Conservation (phyloP, 768 basidiomycete species). For the Leccinum olivaceopallidum region DNA sequence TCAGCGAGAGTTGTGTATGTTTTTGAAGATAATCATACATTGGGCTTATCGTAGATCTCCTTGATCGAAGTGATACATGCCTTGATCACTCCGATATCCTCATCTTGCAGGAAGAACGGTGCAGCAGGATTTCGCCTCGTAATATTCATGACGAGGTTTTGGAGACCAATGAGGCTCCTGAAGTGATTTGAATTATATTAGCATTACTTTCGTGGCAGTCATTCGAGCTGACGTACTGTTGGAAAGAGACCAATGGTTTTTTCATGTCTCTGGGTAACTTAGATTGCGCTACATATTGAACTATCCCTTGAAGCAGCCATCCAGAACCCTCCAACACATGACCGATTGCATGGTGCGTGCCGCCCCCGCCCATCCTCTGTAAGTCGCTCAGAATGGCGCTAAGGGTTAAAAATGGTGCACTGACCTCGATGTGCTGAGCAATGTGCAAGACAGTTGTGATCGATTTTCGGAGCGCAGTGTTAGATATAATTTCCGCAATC, state of each 20-base stretch:
- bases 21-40: background rate
- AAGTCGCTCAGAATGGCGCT: background rate
- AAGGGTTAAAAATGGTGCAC: background rate
- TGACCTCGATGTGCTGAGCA: constrained; percentile 13
- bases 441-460: constrained; percentile 11
- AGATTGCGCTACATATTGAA: background rate
- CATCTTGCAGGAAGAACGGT: constrained; percentile 13
- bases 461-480: constrained; percentile 7
- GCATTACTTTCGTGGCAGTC: too few relatives aligned
- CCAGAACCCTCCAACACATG: constrained; percentile 17
- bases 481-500: constrained; percentile 4
- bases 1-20: background rate
- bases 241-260: constrained; percentile 4
- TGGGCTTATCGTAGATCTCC: background rate
- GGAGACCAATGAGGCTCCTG: constrained; percentile 14
- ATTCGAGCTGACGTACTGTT: background rate
- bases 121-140: background rate
- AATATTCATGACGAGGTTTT: constrained; percentile 9
- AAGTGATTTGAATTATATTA: background rate
- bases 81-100: constrained; percentile 10
- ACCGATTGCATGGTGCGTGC: constrained; percentile 15
- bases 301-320: constrained; percentile 16
- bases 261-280: constrained; percentile 6
- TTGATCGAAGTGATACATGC: constrained; percentile 15
- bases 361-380: constrained; percentile 10